Evolutionary conservation across 441 rosid species (phyloP).

Genomic region (Metrosideros polymorpha): DNA sequence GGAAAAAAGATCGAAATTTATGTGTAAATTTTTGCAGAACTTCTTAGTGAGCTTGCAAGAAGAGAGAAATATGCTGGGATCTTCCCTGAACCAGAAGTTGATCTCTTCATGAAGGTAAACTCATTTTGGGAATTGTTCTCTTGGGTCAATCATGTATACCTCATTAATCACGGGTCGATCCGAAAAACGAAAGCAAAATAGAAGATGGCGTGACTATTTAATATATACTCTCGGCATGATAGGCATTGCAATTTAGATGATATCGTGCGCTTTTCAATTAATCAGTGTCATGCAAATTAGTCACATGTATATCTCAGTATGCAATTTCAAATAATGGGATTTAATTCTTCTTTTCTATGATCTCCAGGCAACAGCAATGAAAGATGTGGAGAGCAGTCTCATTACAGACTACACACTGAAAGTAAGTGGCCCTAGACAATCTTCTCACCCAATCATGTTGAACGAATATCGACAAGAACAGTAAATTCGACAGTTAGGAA

Average conservation of each 20-base stretch:
- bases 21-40: slow-evolving; percentile 21
- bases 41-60: slow-evolving; percentile 48
- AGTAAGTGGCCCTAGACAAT: slow-evolving; percentile 14
- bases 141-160: not conserved
- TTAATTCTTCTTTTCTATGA: not conserved
- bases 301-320: not conserved
- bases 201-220: not conserved
- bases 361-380: slow-evolving; percentile 50
- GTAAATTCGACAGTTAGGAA: not conserved
- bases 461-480: not conserved
- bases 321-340: not conserved
- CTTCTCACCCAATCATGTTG: not conserved
- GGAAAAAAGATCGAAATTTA: not conserved
- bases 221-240: not conserved
- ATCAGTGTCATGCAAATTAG: not conserved
- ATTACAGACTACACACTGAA: slow-evolving; percentile 61
- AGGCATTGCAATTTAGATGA: not conserved
- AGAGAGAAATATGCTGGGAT: slow-evolving; percentile 61
- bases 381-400: slow-evolving; percentile 54
- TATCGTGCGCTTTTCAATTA: not conserved
- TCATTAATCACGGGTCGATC: not conserved
- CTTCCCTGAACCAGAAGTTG: slow-evolving; percentile 58
- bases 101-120: slow-evolving; percentile 57
- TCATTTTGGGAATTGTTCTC: not conserved
- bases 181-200: not conserved